phyloP scores from a whole-genome alignment of 2,329 filamentous ascomycete species.

The Nannizziopsis arthrosporioides region DNA sequence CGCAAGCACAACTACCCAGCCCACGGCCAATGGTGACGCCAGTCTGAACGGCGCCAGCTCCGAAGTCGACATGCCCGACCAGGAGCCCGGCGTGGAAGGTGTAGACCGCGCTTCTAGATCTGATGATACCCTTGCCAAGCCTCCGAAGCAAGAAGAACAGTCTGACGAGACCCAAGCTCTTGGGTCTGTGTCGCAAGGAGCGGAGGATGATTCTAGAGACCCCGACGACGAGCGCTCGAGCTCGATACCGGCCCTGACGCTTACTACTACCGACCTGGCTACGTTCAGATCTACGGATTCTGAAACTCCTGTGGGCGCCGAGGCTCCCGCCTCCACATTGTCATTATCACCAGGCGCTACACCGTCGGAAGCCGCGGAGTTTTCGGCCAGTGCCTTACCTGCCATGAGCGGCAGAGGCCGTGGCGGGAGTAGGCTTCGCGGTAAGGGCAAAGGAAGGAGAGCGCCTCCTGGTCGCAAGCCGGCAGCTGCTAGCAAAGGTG shows the following conservation, averaged over 20 bases:
- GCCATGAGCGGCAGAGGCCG: conserved; percentile 21
- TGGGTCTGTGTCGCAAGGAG: background rate
- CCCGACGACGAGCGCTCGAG: background rate
- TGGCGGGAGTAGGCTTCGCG: conserved; percentile 18
- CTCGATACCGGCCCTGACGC: conserved; percentile 3
- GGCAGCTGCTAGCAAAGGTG: conserved; percentile 18
- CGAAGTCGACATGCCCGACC: background rate
- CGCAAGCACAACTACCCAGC: background rate
- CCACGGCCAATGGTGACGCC: background rate
- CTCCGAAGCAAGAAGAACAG: conserved; percentile 4
- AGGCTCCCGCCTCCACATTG: conserved; percentile 1
- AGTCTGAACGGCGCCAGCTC: background rate
- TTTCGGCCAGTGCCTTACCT: conserved; percentile 12
- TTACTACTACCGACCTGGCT: conserved; percentile 1
- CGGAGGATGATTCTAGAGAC: background rate
- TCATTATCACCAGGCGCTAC: conserved; percentile 12
- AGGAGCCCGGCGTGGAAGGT: background rate
- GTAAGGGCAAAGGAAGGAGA: conserved; percentile 22
- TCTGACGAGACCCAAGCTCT: background rate
- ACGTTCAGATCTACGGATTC: conserved; percentile 4
- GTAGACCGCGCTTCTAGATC: background rate
- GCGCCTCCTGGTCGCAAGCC: conserved; percentile 21
- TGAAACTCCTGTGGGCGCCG: conserved; percentile 8
- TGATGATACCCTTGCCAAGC: background rate
- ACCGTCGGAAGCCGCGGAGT: conserved; percentile 12